Evolutionary conservation across 345 rosid genomes (phyloP), one percentile per base, ranked within the genome.

Genomic region (Lepidium sativum): DNA sequence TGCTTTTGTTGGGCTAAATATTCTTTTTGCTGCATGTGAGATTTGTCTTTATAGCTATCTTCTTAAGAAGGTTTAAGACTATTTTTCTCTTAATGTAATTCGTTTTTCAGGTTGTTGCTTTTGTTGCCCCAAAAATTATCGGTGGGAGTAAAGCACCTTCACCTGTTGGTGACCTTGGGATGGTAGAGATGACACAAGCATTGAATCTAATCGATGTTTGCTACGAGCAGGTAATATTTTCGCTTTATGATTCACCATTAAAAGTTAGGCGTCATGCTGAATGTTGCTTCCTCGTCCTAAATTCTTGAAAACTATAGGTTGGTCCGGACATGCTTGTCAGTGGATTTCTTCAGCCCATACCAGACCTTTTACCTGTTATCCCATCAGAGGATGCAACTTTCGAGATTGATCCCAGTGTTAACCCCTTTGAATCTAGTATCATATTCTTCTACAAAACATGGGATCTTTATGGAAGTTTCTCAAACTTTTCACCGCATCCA

Each of bases 121-220:
- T 92, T 49, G 81, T 92, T 76, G 97, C 95, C 27, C 99, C 99
- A 9, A 92, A 92, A 79, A 90, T 92, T 45, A 87, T 90, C 55
- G 96, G 99, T 55, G 99, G 99, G 53, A 89, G 70, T 33, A 65
- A 78, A 73, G 97, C 97, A 0, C 97, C 95, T 23, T 75, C 99
- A 65, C 97, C 97, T 21, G 99, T 94, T 60, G 92, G 92, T 79
- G 99, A 94, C 56, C 96, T 94, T 57, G 99, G 99, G 53, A 89
- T 94, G 99, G 92, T 90, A 58, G 96, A 94, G 82, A 90, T 94
- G 99, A 76, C 97, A 44, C 99, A 94, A 77, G 99, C 99, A 39
- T 63, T 94, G 40, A 86, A 94, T 77, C 70, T 94, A 25, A 80
- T 82, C 13, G 95, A 94, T 68, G 84, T 87, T 75, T 72, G 75